Conservation (phyloP, 768 basidiomycete species). For the Trametes maxima region DNA sequence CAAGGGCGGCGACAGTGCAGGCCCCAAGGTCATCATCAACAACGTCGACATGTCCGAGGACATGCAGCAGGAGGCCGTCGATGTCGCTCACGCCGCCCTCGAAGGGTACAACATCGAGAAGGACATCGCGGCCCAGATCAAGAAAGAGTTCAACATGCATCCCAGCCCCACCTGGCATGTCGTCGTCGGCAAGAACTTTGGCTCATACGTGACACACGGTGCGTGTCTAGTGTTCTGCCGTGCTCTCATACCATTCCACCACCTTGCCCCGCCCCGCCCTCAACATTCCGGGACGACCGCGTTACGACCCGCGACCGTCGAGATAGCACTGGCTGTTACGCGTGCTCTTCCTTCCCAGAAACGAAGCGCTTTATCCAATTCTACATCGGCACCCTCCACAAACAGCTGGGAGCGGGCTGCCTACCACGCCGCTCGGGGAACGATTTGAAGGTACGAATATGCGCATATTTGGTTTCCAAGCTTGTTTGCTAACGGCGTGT, state of each 20-base stretch:
- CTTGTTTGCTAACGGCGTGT: too few relatives aligned
- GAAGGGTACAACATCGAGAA: slow-evolving; percentile 95
- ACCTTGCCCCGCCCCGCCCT: slow-evolving; percentile 9
- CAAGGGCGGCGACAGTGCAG: slow-evolving; percentile 34
- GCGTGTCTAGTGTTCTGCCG: too few relatives aligned
- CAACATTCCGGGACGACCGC: neutral
- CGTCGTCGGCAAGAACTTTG: slow-evolving; percentile 99
- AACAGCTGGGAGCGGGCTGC: too few relatives aligned
- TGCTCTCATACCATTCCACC: too few relatives aligned
- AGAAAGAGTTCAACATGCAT: slow-evolving; percentile 95
- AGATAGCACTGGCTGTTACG: too few relatives aligned
- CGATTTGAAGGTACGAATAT: too few relatives aligned
- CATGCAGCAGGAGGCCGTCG: slow-evolving; percentile 94
- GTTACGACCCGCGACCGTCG: too few relatives aligned
- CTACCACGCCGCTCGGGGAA: too few relatives aligned
- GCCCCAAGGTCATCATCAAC: slow-evolving; percentile 89
- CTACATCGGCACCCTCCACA: slow-evolving; percentile 88
- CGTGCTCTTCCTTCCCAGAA: slow-evolving; percentile 51
- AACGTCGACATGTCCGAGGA: slow-evolving; percentile 97
- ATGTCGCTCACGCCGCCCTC: slow-evolving; percentile 82
- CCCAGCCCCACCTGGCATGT: slow-evolving; percentile 97
- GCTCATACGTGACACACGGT: slow-evolving; percentile 98
- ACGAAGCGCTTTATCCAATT: slow-evolving; percentile 99
- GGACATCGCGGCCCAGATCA: slow-evolving; percentile 97
- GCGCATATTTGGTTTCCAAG: too few relatives aligned